Evolutionary conservation across 768 basidiomycete genomes (phyloP).

Genomic region (Tubosaeta sp.): DNA sequence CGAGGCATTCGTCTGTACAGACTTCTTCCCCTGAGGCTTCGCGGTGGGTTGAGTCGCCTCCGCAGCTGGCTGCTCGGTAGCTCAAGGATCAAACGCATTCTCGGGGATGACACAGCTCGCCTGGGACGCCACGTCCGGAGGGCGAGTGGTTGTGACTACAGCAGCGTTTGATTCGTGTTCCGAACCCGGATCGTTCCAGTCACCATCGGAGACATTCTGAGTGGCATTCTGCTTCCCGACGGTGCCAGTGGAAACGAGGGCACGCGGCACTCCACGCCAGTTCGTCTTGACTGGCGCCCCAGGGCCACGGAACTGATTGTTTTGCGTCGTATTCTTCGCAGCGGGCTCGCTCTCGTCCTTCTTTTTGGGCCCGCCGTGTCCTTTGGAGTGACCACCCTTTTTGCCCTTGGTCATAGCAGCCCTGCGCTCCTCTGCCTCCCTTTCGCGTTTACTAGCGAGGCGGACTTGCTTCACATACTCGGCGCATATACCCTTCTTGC

Average conservation of each 20-base stretch:
- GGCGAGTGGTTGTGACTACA: background rate
- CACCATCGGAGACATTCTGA: constrained; percentile 5
- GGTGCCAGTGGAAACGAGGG: constrained; percentile 22
- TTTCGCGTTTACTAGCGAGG: constrained; percentile 9
- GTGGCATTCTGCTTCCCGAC: constrained; percentile 23
- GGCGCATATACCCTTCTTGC: constrained; percentile 35
- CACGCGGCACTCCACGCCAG: constrained; percentile 27
- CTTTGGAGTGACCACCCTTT: constrained; percentile 16
- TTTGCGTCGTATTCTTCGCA: constrained; percentile 2
- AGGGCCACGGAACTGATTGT: constrained; percentile 22
- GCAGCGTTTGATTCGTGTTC: constrained; percentile 10
- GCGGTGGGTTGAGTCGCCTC: constrained; percentile 4
- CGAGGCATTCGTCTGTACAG: background rate
- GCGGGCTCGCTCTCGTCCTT: constrained; percentile 3
- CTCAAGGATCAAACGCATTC: constrained; percentile 22
- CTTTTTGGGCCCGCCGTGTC: constrained; percentile 6
- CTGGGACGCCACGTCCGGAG: constrained; percentile 12
- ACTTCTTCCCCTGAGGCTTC: constrained; percentile 3
- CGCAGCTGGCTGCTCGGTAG: background rate
- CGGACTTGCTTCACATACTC: constrained; percentile 30
- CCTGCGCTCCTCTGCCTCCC: constrained; percentile 18
- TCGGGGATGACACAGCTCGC: constrained; percentile 23
- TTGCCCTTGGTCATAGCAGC: constrained; percentile 17
- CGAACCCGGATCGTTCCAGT: constrained; percentile 20
- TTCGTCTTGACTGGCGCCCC: constrained; percentile 30